Conservation (phyloP, 2,329 filamentous ascomycete genomes). For the Fusarium sp. region DNA sequence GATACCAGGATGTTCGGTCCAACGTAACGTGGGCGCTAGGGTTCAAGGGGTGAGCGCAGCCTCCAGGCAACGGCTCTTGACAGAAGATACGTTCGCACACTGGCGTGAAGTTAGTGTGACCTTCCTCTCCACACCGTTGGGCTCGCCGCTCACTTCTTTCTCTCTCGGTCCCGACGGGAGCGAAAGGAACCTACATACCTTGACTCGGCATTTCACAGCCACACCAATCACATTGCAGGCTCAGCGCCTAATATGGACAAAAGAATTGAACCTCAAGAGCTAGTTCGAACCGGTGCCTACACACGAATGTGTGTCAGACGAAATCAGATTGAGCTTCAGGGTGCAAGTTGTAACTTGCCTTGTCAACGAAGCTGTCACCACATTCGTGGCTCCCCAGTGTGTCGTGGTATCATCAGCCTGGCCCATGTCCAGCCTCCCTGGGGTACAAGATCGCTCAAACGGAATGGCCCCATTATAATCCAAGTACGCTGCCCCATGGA, state of each 20-base stretch:
- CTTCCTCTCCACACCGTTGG: conserved; percentile 37
- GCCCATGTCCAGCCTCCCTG: background rate
- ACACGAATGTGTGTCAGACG: background rate
- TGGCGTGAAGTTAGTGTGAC: conserved; percentile 16
- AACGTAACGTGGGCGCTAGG: conserved; percentile 39
- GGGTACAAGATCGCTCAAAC: background rate
- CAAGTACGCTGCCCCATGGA: background rate
- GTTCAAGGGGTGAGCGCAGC: conserved; percentile 4
- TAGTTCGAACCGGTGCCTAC: background rate
- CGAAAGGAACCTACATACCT: conserved; percentile 24
- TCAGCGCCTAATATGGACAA: conserved; percentile 3
- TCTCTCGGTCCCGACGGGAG: conserved; percentile 42
- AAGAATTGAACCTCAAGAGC: background rate
- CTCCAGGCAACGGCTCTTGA: conserved; percentile 6
- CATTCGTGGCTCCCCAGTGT: background rate
- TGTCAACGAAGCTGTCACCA: background rate
- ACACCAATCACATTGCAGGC: conserved; percentile 30
- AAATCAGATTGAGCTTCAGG: background rate
- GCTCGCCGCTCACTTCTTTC: conserved; percentile 4
- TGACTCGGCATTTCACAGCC: conserved; percentile 32
- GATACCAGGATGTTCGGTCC: conserved; percentile 32
- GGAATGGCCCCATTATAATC: background rate
- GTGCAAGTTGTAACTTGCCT: background rate
- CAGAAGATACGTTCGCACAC: background rate
- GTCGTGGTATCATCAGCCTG: background rate